Evolutionary conservation across 805 yeast species (phyloP).

Genomic region (Cyberlindnera subsufficiens): DNA sequence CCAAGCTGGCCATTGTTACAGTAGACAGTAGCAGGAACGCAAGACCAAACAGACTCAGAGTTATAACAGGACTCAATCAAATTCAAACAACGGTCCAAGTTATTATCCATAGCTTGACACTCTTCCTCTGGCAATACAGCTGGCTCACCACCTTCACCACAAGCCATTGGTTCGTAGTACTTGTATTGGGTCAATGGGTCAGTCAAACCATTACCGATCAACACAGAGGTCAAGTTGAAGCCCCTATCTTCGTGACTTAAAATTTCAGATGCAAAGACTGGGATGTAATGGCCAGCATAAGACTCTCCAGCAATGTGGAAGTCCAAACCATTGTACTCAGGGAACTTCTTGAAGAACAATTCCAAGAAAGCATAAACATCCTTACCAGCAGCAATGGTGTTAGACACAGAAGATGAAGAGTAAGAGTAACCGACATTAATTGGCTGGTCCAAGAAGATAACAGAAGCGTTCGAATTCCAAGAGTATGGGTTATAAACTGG

Average conservation of each 20-base stretch:
- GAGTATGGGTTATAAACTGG: constrained; percentile 70
- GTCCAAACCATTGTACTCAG: constrained; percentile 43
- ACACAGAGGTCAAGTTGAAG: constrained; percentile 66
- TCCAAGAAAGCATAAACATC: constrained; percentile 78
- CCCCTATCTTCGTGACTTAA: constrained; percentile 54
- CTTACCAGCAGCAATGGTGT: constrained; percentile 77
- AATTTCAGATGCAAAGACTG: constrained; percentile 80
- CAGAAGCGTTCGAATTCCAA: constrained; percentile 83
- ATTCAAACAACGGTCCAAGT: constrained; percentile 72
- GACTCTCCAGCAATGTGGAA: constrained; percentile 94
- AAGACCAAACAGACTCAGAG: constrained; percentile 67
- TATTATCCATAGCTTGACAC: constrained; percentile 62
- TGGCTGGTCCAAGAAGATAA: constrained; percentile 84
- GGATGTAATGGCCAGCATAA: constrained; percentile 92
- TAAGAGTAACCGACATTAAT: constrained; percentile 79
- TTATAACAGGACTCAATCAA: constrained; percentile 77
- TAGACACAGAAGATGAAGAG: constrained; percentile 56
- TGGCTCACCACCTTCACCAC: constrained; percentile 85
- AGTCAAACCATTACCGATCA: constrained; percentile 89
- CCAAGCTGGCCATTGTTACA: constrained; percentile 82
- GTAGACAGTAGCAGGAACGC: constrained; percentile 88
- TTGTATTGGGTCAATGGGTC: constrained; percentile 78
- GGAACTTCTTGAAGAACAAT: constrained; percentile 72
- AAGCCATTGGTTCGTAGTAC: constrained; percentile 87
- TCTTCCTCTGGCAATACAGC: constrained; percentile 73